Percentiles rank a stretch among this genome's conserved stretches.
phyloP scores from a whole-genome alignment of 208 protist species.

The Polymyxa betae region DNA sequence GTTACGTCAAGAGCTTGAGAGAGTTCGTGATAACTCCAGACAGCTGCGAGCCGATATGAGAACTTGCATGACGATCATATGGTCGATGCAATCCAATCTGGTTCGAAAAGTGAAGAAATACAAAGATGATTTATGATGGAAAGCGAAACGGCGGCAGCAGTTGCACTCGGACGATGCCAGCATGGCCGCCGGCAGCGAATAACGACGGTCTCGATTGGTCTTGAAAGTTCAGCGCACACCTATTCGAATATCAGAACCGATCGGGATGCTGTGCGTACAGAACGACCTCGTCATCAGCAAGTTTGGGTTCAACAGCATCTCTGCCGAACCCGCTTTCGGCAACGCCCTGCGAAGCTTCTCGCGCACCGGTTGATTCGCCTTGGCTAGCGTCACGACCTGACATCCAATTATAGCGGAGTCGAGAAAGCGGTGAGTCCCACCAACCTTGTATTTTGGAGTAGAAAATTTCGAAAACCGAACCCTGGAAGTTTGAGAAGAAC shows the following conservation, averaged over 20 bases:
- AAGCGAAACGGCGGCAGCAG: background rate
- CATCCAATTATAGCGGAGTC: background rate
- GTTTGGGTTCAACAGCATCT: constrained; percentile 8
- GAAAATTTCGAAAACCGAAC: background rate
- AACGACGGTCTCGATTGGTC: background rate
- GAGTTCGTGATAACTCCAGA: background rate
- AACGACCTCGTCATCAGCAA: background rate
- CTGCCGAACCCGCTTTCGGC: background rate
- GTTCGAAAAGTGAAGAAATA: background rate
- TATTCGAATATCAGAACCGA: background rate
- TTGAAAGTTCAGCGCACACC: background rate
- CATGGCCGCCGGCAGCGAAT: constrained; percentile 3
- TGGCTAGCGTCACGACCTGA: background rate
- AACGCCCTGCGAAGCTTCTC: background rate
- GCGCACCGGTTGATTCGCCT: background rate
- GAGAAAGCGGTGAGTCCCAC: background rate
- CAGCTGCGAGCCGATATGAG: background rate
- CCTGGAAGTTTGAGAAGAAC: background rate
- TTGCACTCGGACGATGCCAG: constrained; percentile 22
- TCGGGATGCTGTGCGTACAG: background rate
- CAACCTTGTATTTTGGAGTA: background rate
- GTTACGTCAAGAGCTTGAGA: background rate
- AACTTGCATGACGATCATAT: background rate
- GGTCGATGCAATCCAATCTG: background rate
- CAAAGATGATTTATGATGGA: background rate